Percentiles rank a stretch among this genome's conserved stretches.
Evolutionary conservation across 2,329 filamentous ascomycete species (phyloP).

Genomic region (Diaporthe sp.): DNA sequence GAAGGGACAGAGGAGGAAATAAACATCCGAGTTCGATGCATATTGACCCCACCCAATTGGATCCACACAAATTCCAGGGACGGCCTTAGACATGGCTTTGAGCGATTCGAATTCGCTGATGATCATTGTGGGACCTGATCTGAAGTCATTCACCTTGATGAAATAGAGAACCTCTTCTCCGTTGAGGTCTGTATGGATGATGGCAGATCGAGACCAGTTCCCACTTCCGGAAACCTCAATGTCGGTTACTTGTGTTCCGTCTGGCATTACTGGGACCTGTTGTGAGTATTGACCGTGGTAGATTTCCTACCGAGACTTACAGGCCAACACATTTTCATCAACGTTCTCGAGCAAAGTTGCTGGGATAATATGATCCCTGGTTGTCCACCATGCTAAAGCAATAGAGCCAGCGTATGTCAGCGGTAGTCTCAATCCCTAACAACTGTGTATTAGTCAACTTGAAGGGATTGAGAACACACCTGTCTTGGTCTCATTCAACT

Average conservation of each 20-base stretch:
- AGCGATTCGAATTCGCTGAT: neutral
- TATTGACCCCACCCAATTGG: neutral
- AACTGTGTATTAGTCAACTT: too few species aligned
- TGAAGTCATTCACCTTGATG: neutral
- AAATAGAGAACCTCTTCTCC: neutral
- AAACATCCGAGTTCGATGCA: neutral
- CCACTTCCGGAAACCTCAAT: neutral
- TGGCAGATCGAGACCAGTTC: neutral
- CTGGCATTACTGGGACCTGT: too few species aligned
- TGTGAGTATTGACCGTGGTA: too few species aligned
- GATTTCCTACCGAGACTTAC: too few species aligned
- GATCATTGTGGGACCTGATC: neutral
- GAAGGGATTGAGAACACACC: too few species aligned
- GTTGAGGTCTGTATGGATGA: neutral
- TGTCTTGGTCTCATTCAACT: too few species aligned
- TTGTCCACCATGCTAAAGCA: conserved; percentile 4
- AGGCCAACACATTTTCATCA: neutral
- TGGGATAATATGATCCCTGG: neutral
- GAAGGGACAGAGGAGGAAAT: neutral
- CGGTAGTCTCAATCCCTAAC: too few species aligned
- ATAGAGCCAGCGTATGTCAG: too few species aligned
- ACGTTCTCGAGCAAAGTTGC: neutral
- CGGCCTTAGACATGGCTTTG: neutral
- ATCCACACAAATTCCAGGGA: neutral
- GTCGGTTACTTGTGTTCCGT: neutral